Percentiles rank a stretch among this genome's conserved stretches.
Conservation (phyloP, 2,329 filamentous ascomycete species). For the Xylaria digitata region DNA sequence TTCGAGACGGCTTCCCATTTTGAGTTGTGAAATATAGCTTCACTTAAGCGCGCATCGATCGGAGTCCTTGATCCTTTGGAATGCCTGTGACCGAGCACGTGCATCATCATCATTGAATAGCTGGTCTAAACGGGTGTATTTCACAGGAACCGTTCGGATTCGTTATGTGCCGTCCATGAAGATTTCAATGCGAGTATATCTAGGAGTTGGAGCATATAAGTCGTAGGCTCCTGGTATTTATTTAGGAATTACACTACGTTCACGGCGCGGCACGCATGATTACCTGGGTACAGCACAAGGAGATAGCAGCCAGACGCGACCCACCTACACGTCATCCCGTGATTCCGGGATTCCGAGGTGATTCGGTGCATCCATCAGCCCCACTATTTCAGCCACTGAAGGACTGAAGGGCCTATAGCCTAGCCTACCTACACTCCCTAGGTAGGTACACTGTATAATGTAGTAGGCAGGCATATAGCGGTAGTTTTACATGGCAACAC, state of each 20-base stretch:
- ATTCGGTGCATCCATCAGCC: constrained; percentile 1
- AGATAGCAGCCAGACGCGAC: constrained; percentile 32
- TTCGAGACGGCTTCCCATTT: constrained; percentile 70
- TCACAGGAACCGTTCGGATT: background rate
- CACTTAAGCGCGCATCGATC: constrained; percentile 26
- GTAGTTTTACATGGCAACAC: too few relatives aligned
- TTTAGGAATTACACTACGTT: background rate
- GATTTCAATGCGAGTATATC: background rate
- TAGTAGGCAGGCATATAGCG: background rate
- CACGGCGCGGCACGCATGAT: background rate
- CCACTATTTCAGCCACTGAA: constrained; percentile 11
- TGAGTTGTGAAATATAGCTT: constrained; percentile 33
- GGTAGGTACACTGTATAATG: too few relatives aligned
- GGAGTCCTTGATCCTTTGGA: constrained; percentile 21
- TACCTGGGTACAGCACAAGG: too few relatives aligned
- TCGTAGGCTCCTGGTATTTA: background rate
- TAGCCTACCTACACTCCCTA: too few relatives aligned
- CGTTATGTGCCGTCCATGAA: background rate
- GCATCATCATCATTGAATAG: constrained; percentile 39
- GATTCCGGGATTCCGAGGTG: constrained; percentile 34
- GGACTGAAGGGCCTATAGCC: too few relatives aligned
- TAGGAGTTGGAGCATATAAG: background rate
- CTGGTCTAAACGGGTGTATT: constrained; percentile 1
- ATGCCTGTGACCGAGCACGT: constrained; percentile 32
- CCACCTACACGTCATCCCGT: constrained; percentile 56